A percentile compares a stretch with the other conserved stretches of the same genome.
phyloP scores from a whole-genome alignment of 495 filamentous ascomycete species.

The Halenospora varia region DNA sequence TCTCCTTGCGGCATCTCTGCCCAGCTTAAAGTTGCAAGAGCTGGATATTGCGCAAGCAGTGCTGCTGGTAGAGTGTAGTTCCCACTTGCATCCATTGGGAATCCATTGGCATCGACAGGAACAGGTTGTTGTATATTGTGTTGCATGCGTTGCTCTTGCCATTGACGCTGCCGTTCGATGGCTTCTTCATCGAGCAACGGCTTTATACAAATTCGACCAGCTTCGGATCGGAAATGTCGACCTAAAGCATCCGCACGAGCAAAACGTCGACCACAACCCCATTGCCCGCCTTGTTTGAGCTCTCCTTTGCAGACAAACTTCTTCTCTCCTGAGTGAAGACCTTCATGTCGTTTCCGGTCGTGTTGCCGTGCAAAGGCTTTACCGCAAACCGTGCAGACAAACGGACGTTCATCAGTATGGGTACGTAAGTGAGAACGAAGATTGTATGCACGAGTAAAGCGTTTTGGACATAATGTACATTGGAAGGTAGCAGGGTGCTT shows the following conservation, averaged over 20 bases:
- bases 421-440: constrained; percentile 88
- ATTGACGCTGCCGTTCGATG: constrained; percentile 63
- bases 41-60: constrained; percentile 86
- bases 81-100: constrained; percentile 48
- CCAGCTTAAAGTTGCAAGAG: constrained; percentile 47
- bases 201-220: constrained; percentile 93
- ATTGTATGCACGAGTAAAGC: constrained; percentile 87
- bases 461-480: constrained; percentile 79
- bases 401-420: constrained; percentile 88
- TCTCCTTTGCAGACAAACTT: constrained; percentile 95
- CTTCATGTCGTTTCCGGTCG: constrained; percentile 88
- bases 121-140: constrained; percentile 47
- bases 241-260: constrained; percentile 93
- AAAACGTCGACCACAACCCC: constrained; percentile 93
- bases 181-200: constrained; percentile 89
- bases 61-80: constrained; percentile 79
- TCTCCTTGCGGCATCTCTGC: constrained; percentile 26
- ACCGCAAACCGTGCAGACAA: constrained; percentile 92
- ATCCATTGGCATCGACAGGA: constrained; percentile 36
- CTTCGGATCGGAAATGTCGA: constrained; percentile 95
- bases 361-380: constrained; percentile 97
- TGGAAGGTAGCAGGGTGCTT: constrained; percentile 95
- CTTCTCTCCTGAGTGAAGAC: constrained; percentile 88
- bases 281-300: constrained; percentile 72
- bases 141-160: constrained; percentile 63